A percentile compares a stretch with the other conserved stretches of the same genome.
Conservation (phyloP, 306 rosid genomes). For the Corylus americana region DNA sequence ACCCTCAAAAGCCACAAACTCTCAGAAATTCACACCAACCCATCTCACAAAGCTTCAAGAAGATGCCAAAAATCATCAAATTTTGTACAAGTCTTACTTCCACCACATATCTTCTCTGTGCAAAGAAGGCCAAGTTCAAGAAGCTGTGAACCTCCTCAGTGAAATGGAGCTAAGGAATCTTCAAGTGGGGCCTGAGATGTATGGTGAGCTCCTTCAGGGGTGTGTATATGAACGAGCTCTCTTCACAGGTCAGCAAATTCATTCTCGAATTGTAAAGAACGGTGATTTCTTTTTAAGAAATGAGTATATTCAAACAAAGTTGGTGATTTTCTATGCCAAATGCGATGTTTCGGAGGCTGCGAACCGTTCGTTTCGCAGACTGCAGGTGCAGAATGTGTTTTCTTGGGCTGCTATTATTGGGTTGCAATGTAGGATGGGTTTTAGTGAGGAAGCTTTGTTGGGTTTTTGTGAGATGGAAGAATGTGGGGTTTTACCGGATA, state of each 20-base stretch:
- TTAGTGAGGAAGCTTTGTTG: slow-evolving; percentile 48
- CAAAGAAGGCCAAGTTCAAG: slow-evolving; percentile 50
- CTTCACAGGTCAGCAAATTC: slow-evolving; percentile 67
- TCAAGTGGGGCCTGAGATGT: slow-evolving; percentile 47
- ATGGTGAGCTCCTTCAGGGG: slow-evolving; percentile 75
- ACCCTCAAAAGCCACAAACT: slow-evolving; percentile 25
- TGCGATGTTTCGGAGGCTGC: slow-evolving; percentile 47
- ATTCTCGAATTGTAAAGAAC: slow-evolving; percentile 56
- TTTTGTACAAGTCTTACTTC: slow-evolving; percentile 38
- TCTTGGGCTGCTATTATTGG: slow-evolving; percentile 87
- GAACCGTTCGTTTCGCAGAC: slow-evolving; percentile 40
- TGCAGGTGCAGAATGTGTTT: slow-evolving; percentile 48
- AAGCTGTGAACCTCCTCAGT: slow-evolving; percentile 46
- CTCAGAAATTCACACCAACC: slow-evolving; percentile 22
- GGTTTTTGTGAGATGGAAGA: slow-evolving; percentile 54
- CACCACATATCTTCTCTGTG: slow-evolving; percentile 48
- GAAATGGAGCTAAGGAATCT: slow-evolving; percentile 34
- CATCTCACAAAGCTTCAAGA: slow-evolving; percentile 30
- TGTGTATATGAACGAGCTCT: slow-evolving; percentile 73
- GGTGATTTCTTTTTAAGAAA: slow-evolving; percentile 41
- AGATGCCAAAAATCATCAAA: slow-evolving; percentile 18
- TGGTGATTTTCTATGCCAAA: slow-evolving; percentile 73
- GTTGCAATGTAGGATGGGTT: slow-evolving; percentile 55
- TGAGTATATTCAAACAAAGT: slow-evolving; percentile 65
- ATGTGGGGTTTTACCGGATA: slow-evolving; percentile 60